Evolutionary conservation across 2,329 filamentous ascomycete species (phyloP), one percentile per base, ranked within the genome.

Genomic region (Cladosporium sp.): DNA sequence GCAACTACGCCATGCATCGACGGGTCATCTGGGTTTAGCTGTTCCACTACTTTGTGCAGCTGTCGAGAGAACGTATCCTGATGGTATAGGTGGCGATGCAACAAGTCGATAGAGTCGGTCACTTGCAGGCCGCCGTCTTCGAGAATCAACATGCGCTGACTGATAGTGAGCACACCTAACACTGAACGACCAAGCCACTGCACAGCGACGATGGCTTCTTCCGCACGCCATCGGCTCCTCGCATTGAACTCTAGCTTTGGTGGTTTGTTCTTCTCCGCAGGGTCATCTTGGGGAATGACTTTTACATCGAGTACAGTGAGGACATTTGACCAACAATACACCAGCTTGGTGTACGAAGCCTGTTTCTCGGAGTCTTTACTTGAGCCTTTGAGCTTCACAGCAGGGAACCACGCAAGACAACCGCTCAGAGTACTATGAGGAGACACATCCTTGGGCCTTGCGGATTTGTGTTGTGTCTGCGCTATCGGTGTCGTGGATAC

Each of bases 261-360:
- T 3, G 89, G 90, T 67, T 90, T 92, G 64, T 93, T 88, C 62
- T 85, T 86, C 64, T 91, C 86, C 14, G 85, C 82, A 0, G 82
- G 71, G 22, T 80, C 75, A 5, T 78, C 73, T 9, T 74, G 75
- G 19, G 82, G 81, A 12, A 87, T 79, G 65, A 94, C 88, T 54
- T 93, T 87, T 11, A 97, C 85, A 63, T 99, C 94, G 22, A 99
- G 77, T 5, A 99, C 87, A 0, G 92, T 97, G 64, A 99, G 77
- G n/a, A 97, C 86, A 68, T 97, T 97, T 2, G 94, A 97, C 94
- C 94, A 99, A 74, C 92, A 97, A 76, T 99, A 99, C 0, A 90
- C 93, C 17, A 99, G 82, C 73, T 99, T 97, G 38, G 88, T 89
- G 69, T 87, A 88, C 17, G 90, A 92, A 9, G 87, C 81, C 22